phyloP scores from a whole-genome alignment of 441 rosid genomes.

The Dalechampia spathulata region DNA sequence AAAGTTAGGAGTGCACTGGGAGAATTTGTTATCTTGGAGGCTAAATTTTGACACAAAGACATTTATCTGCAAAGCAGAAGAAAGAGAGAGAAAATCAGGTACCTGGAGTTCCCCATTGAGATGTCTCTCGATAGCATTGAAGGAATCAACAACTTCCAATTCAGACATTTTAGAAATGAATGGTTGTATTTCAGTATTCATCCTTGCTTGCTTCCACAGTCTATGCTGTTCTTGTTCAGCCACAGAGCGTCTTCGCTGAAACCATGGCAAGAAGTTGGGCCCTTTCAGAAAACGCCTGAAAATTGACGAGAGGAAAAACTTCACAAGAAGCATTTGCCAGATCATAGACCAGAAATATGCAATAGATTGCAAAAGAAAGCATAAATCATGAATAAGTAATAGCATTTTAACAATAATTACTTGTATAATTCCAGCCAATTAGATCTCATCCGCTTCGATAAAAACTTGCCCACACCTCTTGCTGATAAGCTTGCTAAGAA shows the following conservation, averaged over 20 bases:
- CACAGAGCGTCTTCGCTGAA: constrained; percentile 68
- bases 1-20: background rate
- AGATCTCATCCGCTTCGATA: constrained; percentile 89
- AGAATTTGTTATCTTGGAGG: background rate
- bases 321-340: constrained; percentile 1
- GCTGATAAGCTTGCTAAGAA: constrained; percentile 71
- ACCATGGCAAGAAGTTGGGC: constrained; percentile 94
- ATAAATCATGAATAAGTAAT: background rate
- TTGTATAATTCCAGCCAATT: constrained; percentile 96
- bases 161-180: constrained; percentile 70
- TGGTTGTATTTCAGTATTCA: constrained; percentile 58
- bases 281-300: constrained; percentile 88
- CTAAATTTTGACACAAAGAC: background rate
- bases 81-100: constrained; percentile 8
- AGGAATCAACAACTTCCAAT: constrained; percentile 85
- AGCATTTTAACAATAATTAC: constrained; percentile 31
- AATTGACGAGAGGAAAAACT: constrained; percentile 15
- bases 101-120: constrained; percentile 74
- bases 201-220: constrained; percentile 84
- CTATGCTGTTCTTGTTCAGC: constrained; percentile 86
- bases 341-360: background rate
- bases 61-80: too few species aligned
- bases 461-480: constrained; percentile 91
- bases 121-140: constrained; percentile 84
- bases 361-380: background rate